These are phyloP conservation scores for Malus sieversii DNA, from an alignment of 306 rosid species.

Conservation along the genomic window DNA sequence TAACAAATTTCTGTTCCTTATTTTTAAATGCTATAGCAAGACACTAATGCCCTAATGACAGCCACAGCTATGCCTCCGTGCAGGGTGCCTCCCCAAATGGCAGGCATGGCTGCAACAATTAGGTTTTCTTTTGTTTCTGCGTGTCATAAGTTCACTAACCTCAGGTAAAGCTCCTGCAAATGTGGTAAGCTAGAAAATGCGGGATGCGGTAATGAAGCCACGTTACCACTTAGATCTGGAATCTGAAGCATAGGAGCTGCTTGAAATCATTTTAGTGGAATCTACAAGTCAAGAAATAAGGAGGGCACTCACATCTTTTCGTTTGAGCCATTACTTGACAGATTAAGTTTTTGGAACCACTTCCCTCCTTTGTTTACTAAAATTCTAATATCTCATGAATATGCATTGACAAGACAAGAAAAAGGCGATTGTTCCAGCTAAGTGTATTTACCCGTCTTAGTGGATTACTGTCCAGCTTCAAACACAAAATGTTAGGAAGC, in stretches of 20 bases:
- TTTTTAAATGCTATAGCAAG: too few species aligned
- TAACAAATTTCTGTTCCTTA: too few species aligned
- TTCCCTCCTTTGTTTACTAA: not conserved
- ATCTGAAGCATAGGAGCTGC: slow-evolving; percentile 47
- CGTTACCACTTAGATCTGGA: slow-evolving; percentile 72
- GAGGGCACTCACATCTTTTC: slow-evolving; percentile 17
- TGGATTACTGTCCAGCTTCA: slow-evolving; percentile 83
- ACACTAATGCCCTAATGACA: too few species aligned
- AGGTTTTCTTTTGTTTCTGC: not conserved
- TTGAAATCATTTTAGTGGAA: slow-evolving; percentile 69
- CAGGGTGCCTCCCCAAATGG: too few species aligned
- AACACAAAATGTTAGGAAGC: slow-evolving; percentile 56
- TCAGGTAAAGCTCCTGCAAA: slow-evolving; percentile 81
- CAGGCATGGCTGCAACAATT: too few species aligned
- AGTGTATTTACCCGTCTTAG: slow-evolving; percentile 50
- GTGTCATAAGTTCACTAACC: slow-evolving; percentile 42
- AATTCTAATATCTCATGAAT: not conserved
- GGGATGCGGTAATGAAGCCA: slow-evolving; percentile 54
- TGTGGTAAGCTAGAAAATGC: slow-evolving; percentile 57
- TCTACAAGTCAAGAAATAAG: slow-evolving; percentile 35
- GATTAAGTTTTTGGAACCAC: not conserved
- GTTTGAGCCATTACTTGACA: not conserved
- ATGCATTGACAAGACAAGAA: not conserved
- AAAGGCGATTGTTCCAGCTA: not conserved
- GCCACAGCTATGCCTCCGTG: too few species aligned